Base-by-base conservation (phyloP, 495 filamentous ascomycete species). In the Xylaria flabelliformis region DNA sequence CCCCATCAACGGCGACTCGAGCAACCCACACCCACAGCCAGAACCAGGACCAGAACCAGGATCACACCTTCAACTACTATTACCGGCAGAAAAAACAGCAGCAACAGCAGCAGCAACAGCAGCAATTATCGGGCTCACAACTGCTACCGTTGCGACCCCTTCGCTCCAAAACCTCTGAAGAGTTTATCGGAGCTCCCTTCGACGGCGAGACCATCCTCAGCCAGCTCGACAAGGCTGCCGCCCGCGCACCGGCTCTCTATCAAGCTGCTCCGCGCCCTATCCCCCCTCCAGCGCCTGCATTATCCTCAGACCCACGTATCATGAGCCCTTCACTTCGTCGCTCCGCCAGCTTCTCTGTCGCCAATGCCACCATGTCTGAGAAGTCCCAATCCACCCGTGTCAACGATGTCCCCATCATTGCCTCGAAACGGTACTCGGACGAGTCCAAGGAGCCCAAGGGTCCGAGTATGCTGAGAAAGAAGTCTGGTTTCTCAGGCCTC, bases 401-500 rank as follows among this genome's bases (percentile, higher is more conserved):
- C 53, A 86, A 88, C 81, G 88, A 94, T 84, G 83, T 82, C 85
- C 78, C 84, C 80, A 72, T 87, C 81, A 77, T 88, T 53, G 87
- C 87, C 72, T 85, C 90, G 46, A 95, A 98, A 81, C 85, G 95
- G 72, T 93, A 92, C 79, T 97, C 94, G 69, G 96, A 97, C 79
- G 97, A 98, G 79, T 85, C 85, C 65, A 91, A 89, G 74, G 86
- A 88, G 56, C 79, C 85, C 53, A 87, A 86, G 73, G 85, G 86
- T 44, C 81, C 85, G 2, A 85, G 86, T 44, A 81, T 89, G 65
- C 83, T 91, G 73, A 88, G 93, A 77, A 97, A 98, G 86, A 98
- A 97, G 85, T 91, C 92, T 61, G 94, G 94, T 67, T 97, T 99
- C 78, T 97, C 95, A 3, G 94, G 91, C 75, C 97, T 98, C 78